Conservation (phyloP, 495 filamentous ascomycete species). For the Aspergillus asperescens region DNA sequence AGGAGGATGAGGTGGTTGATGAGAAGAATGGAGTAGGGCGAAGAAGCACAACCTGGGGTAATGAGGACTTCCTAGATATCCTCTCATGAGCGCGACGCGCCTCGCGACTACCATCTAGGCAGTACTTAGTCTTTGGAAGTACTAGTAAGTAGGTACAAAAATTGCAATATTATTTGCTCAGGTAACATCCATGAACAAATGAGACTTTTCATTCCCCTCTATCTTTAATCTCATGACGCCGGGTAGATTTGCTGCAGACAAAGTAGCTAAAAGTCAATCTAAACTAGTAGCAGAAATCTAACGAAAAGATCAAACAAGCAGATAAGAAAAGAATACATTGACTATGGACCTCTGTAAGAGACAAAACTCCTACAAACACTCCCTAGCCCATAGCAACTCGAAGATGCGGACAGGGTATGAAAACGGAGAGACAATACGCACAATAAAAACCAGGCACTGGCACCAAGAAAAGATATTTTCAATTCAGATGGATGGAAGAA, state of each 20-base stretch:
- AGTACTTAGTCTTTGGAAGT: no score
- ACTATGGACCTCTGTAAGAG: conserved; percentile 22
- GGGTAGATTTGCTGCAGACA: not conserved
- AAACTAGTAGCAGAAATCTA: not conserved
- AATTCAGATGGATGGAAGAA: conserved; percentile 14
- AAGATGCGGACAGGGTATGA: conserved; percentile 34
- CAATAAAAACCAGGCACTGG: conserved; percentile 1
- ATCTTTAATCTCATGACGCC: no score
- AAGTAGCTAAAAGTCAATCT: no score
- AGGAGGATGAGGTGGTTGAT: no score
- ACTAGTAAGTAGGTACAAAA: no score
- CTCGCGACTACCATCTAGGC: not conserved
- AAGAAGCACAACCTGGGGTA: not conserved
- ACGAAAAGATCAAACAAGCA: not conserved
- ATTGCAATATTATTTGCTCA: no score
- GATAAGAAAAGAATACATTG: conserved; percentile 15
- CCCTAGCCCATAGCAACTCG: conserved; percentile 30
- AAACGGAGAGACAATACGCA: conserved; percentile 15
- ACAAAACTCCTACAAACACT: conserved; percentile 17
- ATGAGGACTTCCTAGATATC: not conserved
- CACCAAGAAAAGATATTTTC: conserved; percentile 12
- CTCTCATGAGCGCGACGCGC: not conserved
- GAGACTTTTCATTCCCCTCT: no score
- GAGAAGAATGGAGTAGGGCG: not conserved
- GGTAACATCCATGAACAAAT: no score